A percentile compares a stretch with the other conserved stretches of the same genome.
These are phyloP conservation scores for Senna tora DNA, from an alignment of 306 rosid genomes.

Conservation along the genomic window DNA sequence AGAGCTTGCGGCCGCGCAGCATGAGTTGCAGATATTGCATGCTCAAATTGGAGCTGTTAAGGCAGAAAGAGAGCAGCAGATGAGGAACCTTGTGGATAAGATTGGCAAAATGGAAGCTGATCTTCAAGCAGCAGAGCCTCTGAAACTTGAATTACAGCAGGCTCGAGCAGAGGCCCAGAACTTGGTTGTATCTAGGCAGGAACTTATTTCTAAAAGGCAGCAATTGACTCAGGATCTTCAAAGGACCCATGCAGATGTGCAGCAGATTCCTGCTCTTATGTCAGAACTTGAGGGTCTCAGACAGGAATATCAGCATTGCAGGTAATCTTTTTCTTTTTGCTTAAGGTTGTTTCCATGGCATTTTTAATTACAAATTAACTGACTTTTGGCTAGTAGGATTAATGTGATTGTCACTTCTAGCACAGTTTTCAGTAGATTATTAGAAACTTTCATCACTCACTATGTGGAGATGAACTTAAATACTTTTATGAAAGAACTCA, in stretches of 20 bases:
- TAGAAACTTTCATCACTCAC: background rate
- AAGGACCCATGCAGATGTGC: slow-evolving; percentile 75
- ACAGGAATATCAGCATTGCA: slow-evolving; percentile 92
- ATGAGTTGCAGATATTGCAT: slow-evolving; percentile 82
- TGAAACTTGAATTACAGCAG: slow-evolving; percentile 76
- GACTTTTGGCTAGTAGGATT: background rate
- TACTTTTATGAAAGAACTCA: background rate
- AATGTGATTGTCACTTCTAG: slow-evolving; percentile 17
- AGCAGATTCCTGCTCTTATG: slow-evolving; percentile 76
- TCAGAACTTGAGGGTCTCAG: slow-evolving; percentile 77
- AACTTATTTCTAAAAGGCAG: slow-evolving; percentile 68
- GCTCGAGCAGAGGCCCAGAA: slow-evolving; percentile 74
- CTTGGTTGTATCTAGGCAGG: slow-evolving; percentile 71
- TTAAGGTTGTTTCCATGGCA: slow-evolving; percentile 5
- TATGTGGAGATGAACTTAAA: background rate
- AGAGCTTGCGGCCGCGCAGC: slow-evolving; percentile 87
- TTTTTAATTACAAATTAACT: background rate
- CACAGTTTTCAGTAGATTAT: background rate
- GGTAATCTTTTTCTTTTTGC: slow-evolving; percentile 49
- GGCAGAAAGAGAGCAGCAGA: slow-evolving; percentile 83
- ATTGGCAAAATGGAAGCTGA: slow-evolving; percentile 82
- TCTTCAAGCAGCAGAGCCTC: slow-evolving; percentile 56
- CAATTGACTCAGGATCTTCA: slow-evolving; percentile 79
- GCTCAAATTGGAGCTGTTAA: slow-evolving; percentile 68
- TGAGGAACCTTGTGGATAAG: slow-evolving; percentile 59